Percentiles rank a stretch among this genome's conserved stretches.
Evolutionary conservation across 495 filamentous ascomycete genomes (phyloP).

Genomic region (Podospora pseudopauciseta): DNA sequence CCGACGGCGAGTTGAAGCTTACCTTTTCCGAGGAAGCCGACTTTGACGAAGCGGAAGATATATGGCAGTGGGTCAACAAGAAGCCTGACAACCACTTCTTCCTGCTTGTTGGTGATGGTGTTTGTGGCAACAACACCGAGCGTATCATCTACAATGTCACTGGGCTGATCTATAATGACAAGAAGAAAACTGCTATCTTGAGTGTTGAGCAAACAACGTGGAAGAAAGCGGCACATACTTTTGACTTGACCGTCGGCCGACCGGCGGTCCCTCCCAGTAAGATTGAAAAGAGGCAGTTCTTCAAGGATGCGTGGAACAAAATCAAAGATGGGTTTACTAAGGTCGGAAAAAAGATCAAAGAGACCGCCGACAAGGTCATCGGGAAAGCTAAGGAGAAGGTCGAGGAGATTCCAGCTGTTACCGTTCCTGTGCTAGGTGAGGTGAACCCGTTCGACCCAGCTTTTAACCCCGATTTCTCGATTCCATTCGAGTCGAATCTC

Average conservation of each 20-base stretch:
- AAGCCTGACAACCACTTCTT: conserved; percentile 20
- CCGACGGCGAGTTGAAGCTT: conserved; percentile 8
- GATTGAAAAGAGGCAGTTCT: not conserved
- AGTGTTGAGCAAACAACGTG: conserved; percentile 16
- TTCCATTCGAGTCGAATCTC: conserved; percentile 18
- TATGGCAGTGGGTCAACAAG: conserved; percentile 25
- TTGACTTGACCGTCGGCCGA: conserved; percentile 20
- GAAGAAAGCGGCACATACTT: conserved; percentile 22
- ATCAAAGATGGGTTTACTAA: conserved; percentile 2
- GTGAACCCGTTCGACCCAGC: not conserved
- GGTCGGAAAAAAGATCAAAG: conserved; percentile 1
- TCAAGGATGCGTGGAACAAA: not conserved
- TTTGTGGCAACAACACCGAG: conserved; percentile 15
- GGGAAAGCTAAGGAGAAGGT: conserved; percentile 13
- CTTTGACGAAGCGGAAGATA: conserved; percentile 20
- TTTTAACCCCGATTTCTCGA: conserved; percentile 14
- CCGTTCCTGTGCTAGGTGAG: not conserved
- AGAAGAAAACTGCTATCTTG: conserved; percentile 18
- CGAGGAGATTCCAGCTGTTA: not conserved
- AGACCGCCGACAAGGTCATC: conserved; percentile 4
- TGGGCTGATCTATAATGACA: conserved; percentile 16
- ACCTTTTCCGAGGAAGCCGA: conserved; percentile 18
- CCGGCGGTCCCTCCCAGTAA: not conserved
- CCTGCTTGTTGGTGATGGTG: conserved; percentile 18
- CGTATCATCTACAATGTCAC: conserved; percentile 17